These are phyloP conservation scores for Xylaria bambusicola DNA, from an alignment of 495 filamentous ascomycete species.

Conservation along the genomic window DNA sequence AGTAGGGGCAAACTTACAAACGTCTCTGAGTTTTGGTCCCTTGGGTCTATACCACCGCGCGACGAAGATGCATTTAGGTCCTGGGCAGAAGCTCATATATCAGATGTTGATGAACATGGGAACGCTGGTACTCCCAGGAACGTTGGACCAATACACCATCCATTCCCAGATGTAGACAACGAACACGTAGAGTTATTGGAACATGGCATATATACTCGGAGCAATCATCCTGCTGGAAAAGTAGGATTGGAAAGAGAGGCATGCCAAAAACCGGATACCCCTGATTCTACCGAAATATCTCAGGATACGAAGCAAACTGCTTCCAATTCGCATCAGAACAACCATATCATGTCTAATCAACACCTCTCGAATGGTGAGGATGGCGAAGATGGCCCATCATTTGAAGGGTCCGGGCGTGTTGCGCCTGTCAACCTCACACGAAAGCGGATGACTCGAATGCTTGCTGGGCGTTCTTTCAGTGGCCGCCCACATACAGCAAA, in stretches of 20 bases:
- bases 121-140: too few relatives aligned
- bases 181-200: background rate
- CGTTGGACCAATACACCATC: background rate
- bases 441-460: conserved; percentile 19
- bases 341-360: too few relatives aligned
- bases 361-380: conserved; percentile 5
- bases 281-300: background rate
- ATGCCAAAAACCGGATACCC: too few relatives aligned
- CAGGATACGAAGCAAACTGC: background rate
- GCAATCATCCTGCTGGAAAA: too few relatives aligned
- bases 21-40: conserved; percentile 4
- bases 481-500: conserved; percentile 30
- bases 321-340: too few relatives aligned
- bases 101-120: background rate
- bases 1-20: conserved; percentile 20
- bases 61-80: background rate
- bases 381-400: conserved; percentile 2
- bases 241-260: too few relatives aligned
- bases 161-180: background rate
- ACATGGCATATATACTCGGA: too few relatives aligned
- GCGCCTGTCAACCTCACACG: conserved; percentile 16
- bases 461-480: conserved; percentile 38
- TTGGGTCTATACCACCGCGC: conserved; percentile 5
- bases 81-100: too few relatives aligned
- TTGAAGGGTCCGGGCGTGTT: conserved; percentile 17